Base-by-base conservation (phyloP, 345 rosid species). In the Schrenkiella parvula region DNA sequence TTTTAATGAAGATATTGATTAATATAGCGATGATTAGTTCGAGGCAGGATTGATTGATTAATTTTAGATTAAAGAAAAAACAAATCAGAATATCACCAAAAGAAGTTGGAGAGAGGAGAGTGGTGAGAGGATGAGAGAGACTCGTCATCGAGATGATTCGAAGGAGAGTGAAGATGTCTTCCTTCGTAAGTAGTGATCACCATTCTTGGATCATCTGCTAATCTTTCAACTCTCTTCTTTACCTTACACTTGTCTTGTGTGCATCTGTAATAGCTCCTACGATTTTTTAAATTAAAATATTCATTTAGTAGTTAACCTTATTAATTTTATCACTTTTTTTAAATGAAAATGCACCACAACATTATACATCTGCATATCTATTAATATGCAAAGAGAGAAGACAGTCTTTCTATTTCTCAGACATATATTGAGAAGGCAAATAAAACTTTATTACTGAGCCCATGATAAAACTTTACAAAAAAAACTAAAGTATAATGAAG, bases 151-250 rank as follows among this genome's bases (percentile, higher is more conserved):
- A 74, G 80, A 64, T 91, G 92, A 8, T 83, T 89, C 2, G 98
- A 88, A 0, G 99, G 99, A 5, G 93, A 87, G 72, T 95, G 99
- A 47, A 66, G 85, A 29, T 95, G 99, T 58, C 99, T 82, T 29
- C 99, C 99, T 80, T 95, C 99, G 55, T 95, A 95, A 25, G 99
- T 91, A 38, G 99, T 95, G 43, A 95, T 95, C 37, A 95, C 99
- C 99, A 95, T 95, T 77, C 98, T 84, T 46, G 98, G 98, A 73
- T 95, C 99, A 72, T 95, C 99, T 0, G 98, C 98, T 80, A 95
- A 79, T 84, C 99, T 84, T 80, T 95, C 99, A 57, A 95, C 99
- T 26, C 99, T 79, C 79, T 95, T 95, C 90, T 95, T 95, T 46
- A 95, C 99, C 4, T 88, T 79, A 76, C 99, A 95, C 37, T 82